Percentiles rank a stretch among this genome's conserved stretches.
Evolutionary conservation across 192 early-diverging fungal genomes (phyloP).

Genomic region (Linnemannia hyalina): DNA sequence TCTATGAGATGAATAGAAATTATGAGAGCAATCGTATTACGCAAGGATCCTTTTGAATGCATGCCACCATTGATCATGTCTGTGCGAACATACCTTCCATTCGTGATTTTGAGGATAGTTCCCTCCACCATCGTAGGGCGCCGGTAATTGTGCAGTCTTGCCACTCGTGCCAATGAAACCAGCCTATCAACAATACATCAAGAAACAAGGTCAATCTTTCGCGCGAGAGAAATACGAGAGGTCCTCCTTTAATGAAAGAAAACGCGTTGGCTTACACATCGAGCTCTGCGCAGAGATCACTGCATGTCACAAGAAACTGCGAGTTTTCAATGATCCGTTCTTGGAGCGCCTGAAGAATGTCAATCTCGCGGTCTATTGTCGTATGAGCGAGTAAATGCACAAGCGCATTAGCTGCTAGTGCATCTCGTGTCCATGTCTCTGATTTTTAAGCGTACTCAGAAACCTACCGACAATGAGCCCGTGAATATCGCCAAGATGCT

Average conservation of each 20-base stretch:
- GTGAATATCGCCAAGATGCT: constrained; percentile 87
- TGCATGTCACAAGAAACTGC: constrained; percentile 49
- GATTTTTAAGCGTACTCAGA: no score
- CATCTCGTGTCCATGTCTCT: not conserved
- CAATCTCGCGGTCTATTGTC: constrained; percentile 82
- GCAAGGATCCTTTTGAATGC: not conserved
- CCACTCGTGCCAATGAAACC: constrained; percentile 72
- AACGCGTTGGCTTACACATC: constrained; percentile 69
- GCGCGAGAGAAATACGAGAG: no score
- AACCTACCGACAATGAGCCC: constrained; percentile 78
- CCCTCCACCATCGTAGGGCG: constrained; percentile 69
- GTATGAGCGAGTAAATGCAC: not conserved
- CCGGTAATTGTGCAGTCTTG: constrained; percentile 66
- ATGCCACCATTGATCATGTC: not conserved
- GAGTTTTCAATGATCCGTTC: constrained; percentile 63
- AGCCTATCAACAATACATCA: constrained; percentile 54
- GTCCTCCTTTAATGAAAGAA: not conserved
- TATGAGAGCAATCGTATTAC: not conserved
- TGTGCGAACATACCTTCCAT: constrained; percentile 71
- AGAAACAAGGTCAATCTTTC: not conserved
- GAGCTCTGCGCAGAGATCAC: constrained; percentile 69
- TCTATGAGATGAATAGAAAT: constrained; percentile 52
- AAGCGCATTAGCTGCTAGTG: no score
- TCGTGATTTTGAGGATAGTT: constrained; percentile 68
- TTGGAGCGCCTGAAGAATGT: constrained; percentile 81